Evolutionary conservation across 2,329 filamentous ascomycete species (phyloP), one percentile per base, ranked within the genome.

Genomic region (Cordyceps farinosa): DNA sequence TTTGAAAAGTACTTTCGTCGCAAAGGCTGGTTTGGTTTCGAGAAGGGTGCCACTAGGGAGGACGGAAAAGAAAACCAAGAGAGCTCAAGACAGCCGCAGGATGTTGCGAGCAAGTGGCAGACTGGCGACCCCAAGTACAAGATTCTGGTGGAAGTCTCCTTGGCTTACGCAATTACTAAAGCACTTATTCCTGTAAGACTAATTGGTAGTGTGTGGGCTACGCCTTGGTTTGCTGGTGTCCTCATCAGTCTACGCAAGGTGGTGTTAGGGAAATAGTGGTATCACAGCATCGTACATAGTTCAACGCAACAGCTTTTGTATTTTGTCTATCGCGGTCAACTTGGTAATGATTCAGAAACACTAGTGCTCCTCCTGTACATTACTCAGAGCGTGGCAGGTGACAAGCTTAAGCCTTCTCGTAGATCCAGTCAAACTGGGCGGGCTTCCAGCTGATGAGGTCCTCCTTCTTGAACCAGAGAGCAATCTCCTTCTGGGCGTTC

Each of bases 401-500:
- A 58, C 42, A 42, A 52, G 58, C 72, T 76, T 82, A 83, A 68
- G 82, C 72, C 86, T 96, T 94, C 90, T 99, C 95, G 85, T 97
- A 98, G 85, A 98, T 84, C 95, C 95, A 98, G 85, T 90, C 87
- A 82, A 90, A 86, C 82, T 91, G 86, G 77, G 90, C 84, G 71
- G 84, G 83, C 87, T 95, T 94, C 87, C 90, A 98, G 82, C 77
- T 84, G 81, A 92, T 81, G 75, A 97, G 78, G 81, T 98, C 95
- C 72, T 87, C 88, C 71, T 90, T 84, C 82, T 90, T 88, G 90
- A 99, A 99, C 95, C 95, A 99, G 78, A 98, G 89, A 75, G 89
- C 90, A 78, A 99, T 99, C 87, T 99, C 95, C 91, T 98, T 97
- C 90, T 98, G 87, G 82, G 95, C 95, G 84, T 87, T 97, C 88